phyloP scores from a whole-genome alignment of 2,329 filamentous ascomycete genomes.

The Colletotrichum musae region DNA sequence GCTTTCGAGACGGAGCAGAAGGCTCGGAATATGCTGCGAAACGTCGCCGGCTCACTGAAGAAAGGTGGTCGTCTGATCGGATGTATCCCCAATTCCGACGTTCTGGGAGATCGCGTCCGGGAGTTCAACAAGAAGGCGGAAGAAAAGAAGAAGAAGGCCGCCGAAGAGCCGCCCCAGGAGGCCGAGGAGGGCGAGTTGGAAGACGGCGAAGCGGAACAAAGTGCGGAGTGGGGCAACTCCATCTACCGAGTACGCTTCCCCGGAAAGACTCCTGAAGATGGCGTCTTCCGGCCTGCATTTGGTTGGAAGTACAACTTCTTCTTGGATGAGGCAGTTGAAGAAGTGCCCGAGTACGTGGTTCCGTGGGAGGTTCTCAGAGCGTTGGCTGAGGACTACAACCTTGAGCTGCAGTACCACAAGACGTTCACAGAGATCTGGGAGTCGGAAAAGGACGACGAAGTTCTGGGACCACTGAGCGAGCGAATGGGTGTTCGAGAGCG shows the following conservation, averaged over 20 bases:
- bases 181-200: slow-evolving; percentile 65
- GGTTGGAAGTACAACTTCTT: slow-evolving; percentile 99
- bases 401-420: slow-evolving; percentile 95
- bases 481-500: slow-evolving; percentile 93
- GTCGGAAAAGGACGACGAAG: slow-evolving; percentile 87
- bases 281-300: slow-evolving; percentile 92
- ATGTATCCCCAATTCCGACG: slow-evolving; percentile 96
- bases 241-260: slow-evolving; percentile 95
- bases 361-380: slow-evolving; percentile 98
- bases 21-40: slow-evolving; percentile 91
- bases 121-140: slow-evolving; percentile 76
- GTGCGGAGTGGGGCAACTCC: slow-evolving; percentile 90
- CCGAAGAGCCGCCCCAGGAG: slow-evolving; percentile 48
- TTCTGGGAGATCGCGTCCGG: slow-evolving; percentile 84
- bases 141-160: slow-evolving; percentile 55
- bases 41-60: slow-evolving; percentile 90
- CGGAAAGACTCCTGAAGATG: slow-evolving; percentile 84
- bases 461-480: slow-evolving; percentile 88
- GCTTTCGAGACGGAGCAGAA: slow-evolving; percentile 95
- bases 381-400: slow-evolving; percentile 94
- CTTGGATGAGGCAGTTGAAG: slow-evolving; percentile 94
- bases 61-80: slow-evolving; percentile 96
- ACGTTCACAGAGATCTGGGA: slow-evolving; percentile 93
- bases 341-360: slow-evolving; percentile 96
- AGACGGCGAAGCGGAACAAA: slow-evolving; percentile 74